phyloP scores from a whole-genome alignment of 805 yeast species.

The Metschnikowia santaceciliae region DNA sequence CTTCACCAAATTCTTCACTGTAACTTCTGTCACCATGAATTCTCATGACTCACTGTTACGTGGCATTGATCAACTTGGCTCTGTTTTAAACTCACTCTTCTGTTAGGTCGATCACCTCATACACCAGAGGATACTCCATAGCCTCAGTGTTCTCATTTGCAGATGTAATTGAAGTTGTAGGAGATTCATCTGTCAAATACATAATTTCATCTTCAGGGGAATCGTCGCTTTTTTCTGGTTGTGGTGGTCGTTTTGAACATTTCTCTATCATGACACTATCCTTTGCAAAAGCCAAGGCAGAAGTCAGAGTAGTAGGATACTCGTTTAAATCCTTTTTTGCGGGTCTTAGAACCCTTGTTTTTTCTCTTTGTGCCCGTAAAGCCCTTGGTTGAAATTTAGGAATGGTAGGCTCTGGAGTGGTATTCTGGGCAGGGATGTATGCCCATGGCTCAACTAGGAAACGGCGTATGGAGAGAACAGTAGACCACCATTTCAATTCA shows the following conservation, averaged over 20 bases:
- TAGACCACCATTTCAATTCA: constrained; percentile 30
- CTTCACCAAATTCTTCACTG: too few species aligned
- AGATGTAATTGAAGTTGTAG: background rate
- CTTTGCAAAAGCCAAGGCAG: background rate
- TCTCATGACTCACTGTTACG: background rate
- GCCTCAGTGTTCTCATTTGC: background rate
- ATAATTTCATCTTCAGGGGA: background rate
- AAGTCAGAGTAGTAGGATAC: background rate
- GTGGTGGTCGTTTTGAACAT: background rate
- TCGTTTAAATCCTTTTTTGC: background rate
- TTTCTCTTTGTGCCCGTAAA: constrained; percentile 74
- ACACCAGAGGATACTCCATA: background rate
- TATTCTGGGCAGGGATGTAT: constrained; percentile 6
- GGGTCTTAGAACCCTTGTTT: constrained; percentile 44
- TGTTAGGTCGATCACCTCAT: constrained; percentile 3
- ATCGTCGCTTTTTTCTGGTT: background rate
- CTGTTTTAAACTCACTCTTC: background rate
- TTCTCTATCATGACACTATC: background rate
- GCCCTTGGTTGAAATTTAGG: constrained; percentile 70
- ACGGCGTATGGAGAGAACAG: constrained; percentile 19
- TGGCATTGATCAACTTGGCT: too few species aligned
- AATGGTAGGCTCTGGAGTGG: background rate
- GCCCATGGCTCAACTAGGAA: constrained; percentile 27
- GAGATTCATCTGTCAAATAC: background rate
- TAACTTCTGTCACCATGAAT: background rate